A percentile compares a stretch with the other conserved stretches of the same genome.
Conservation (phyloP, 192 early-diverging fungal species). For the Backusella morwellensis region DNA sequence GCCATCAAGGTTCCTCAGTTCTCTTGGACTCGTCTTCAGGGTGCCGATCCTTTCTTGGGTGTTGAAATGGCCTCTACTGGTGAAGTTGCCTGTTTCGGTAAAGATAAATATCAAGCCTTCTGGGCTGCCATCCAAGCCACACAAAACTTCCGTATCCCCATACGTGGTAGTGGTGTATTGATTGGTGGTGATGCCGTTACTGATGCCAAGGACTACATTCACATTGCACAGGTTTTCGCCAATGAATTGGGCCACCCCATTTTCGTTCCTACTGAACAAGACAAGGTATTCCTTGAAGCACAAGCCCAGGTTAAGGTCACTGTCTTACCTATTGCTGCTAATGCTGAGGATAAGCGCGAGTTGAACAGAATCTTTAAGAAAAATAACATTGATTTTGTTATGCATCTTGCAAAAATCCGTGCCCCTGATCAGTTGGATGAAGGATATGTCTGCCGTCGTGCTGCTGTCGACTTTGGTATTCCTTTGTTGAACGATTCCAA, state of each 20-base stretch:
- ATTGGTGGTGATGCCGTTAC: conserved; percentile 73
- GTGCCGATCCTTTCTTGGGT: conserved; percentile 95
- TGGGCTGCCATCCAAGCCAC: conserved; percentile 78
- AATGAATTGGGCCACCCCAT: conserved; percentile 64
- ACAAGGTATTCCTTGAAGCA: conserved; percentile 46
- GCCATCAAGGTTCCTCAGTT: conserved; percentile 96
- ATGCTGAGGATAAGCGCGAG: conserved; percentile 50
- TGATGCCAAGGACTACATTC: conserved; percentile 61
- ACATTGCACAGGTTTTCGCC: conserved; percentile 67
- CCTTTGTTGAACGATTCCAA: conserved; percentile 95
- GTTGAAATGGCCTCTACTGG: conserved; percentile 99
- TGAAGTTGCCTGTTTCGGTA: conserved; percentile 97
- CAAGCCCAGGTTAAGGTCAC: conserved; percentile 36
- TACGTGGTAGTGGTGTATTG: conserved; percentile 62
- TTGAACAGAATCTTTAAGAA: conserved; percentile 57
- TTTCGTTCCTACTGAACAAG: conserved; percentile 62
- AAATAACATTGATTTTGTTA: conserved; percentile 68
- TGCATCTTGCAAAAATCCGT: conserved; percentile 68
- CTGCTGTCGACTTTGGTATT: conserved; percentile 96
- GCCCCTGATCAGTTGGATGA: conserved; percentile 53
- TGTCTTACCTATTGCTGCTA: conserved; percentile 49
- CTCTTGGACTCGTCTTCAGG: conserved; percentile 91
- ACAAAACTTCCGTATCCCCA: conserved; percentile 89
- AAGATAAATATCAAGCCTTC: conserved; percentile 86
- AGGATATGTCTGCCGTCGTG: conserved; percentile 85